Conservation (phyloP, 2,329 filamentous ascomycete species). For the Neonectria sp. region DNA sequence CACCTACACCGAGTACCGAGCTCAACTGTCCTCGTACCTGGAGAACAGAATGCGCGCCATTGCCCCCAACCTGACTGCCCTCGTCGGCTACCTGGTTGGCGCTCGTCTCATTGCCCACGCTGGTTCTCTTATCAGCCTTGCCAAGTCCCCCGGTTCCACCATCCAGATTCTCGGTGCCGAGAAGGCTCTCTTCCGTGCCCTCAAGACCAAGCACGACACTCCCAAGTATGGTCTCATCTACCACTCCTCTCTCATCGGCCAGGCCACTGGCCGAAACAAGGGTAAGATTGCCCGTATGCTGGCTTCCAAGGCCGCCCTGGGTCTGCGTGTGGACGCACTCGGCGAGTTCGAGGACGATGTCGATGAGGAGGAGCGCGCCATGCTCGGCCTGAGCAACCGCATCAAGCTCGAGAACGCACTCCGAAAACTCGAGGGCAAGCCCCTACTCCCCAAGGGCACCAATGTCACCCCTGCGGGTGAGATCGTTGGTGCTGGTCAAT, state of each 20-base stretch:
- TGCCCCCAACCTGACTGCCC: constrained; percentile 93
- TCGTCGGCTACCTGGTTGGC: constrained; percentile 94
- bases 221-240: constrained; percentile 98
- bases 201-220: constrained; percentile 99
- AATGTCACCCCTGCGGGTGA: constrained; percentile 83
- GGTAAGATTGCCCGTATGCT: constrained; percentile 99
- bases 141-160: constrained; percentile 94
- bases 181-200: constrained; percentile 97
- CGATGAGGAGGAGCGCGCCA: constrained; percentile 91
- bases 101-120: constrained; percentile 95
- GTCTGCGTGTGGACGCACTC: constrained; percentile 90
- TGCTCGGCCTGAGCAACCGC: constrained; percentile 81
- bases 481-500: constrained; percentile 77
- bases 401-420: constrained; percentile 83
- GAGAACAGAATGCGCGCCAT: constrained; percentile 96
- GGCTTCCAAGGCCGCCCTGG: constrained; percentile 92
- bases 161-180: constrained; percentile 99
- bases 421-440: constrained; percentile 89
- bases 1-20: constrained; percentile 90
- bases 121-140: constrained; percentile 93
- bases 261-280: constrained; percentile 98
- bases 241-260: constrained; percentile 93
- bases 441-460: constrained; percentile 82
- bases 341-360: constrained; percentile 72
- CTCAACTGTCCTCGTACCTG: constrained; percentile 90